A percentile compares a stretch with the other conserved stretches of the same genome.
These are phyloP conservation scores for Pisolithus sp. DNA, from an alignment of 768 basidiomycete species.

Conservation along the genomic window DNA sequence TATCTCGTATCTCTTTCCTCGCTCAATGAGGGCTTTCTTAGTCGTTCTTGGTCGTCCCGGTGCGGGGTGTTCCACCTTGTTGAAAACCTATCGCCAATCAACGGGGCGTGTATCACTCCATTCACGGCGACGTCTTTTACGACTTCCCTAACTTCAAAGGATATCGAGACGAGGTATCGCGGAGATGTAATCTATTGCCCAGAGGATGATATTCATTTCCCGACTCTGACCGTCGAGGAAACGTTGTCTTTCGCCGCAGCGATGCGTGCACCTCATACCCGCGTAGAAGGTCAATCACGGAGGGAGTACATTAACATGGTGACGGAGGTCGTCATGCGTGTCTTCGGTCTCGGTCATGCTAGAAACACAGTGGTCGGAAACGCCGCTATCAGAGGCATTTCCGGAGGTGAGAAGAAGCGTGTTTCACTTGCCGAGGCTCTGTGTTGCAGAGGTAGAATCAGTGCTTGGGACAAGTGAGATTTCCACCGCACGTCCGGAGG, in stretches of 20 bases:
- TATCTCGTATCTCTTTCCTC: slow-evolving; percentile 2
- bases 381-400: slow-evolving; percentile 66
- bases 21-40: slow-evolving; percentile 17
- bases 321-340: slow-evolving; percentile 49
- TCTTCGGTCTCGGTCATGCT: slow-evolving; percentile 73
- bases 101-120: slow-evolving; percentile 33
- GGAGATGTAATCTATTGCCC: slow-evolving; percentile 42
- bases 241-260: slow-evolving; percentile 48
- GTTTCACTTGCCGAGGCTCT: slow-evolving; percentile 75
- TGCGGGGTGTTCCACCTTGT: slow-evolving; percentile 46
- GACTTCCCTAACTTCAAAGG: slow-evolving; percentile 39
- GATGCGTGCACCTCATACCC: slow-evolving; percentile 37
- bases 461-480: slow-evolving; percentile 73
- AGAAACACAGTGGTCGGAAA: slow-evolving; percentile 73
- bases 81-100: slow-evolving; percentile 48
- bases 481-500: not conserved
- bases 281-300: slow-evolving; percentile 14
- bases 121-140: slow-evolving; percentile 39
- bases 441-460: slow-evolving; percentile 53
- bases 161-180: slow-evolving; percentile 40
- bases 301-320: slow-evolving; percentile 19
- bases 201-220: slow-evolving; percentile 44
- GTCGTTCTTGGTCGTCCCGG: slow-evolving; percentile 84
- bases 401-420: slow-evolving; percentile 75
- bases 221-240: slow-evolving; percentile 42